Percentiles rank a stretch among this genome's conserved stretches.
phyloP scores from a whole-genome alignment of 768 basidiomycete species.

The Roridomyces roridus region DNA sequence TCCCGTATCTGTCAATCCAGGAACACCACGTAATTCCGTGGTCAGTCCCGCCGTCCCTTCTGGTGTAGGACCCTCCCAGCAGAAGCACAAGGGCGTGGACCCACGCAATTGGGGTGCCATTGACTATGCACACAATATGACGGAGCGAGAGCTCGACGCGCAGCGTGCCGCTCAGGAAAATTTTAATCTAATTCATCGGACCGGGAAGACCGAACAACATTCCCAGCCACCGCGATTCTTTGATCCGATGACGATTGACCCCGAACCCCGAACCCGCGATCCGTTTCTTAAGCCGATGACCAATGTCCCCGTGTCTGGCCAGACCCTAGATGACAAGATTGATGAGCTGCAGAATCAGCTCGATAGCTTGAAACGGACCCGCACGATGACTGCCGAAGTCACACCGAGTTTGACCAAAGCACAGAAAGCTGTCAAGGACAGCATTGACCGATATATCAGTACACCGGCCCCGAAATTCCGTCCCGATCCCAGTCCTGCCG shows the following conservation, averaged over 20 bases:
- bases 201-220: neutral
- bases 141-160: neutral
- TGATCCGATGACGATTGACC: neutral
- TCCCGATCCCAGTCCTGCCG: neutral
- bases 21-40: neutral
- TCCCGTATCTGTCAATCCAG: neutral
- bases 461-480: neutral
- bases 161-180: constrained; percentile 1
- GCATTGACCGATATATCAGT: neutral
- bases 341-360: neutral
- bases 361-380: neutral
- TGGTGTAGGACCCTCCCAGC: constrained; percentile 11
- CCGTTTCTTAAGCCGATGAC: neutral
- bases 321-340: neutral
- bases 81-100: constrained; percentile 10
- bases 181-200: constrained; percentile 7
- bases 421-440: neutral
- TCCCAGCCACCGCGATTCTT: neutral
- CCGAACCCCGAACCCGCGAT: neutral
- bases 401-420: neutral
- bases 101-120: constrained; percentile 11
- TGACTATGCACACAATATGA: neutral
- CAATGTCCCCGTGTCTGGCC: neutral
- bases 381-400: neutral
- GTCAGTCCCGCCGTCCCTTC: constrained; percentile 3